Conservation (phyloP, 2,329 filamentous ascomycete species). For the Aspergillus puulaauensis region DNA sequence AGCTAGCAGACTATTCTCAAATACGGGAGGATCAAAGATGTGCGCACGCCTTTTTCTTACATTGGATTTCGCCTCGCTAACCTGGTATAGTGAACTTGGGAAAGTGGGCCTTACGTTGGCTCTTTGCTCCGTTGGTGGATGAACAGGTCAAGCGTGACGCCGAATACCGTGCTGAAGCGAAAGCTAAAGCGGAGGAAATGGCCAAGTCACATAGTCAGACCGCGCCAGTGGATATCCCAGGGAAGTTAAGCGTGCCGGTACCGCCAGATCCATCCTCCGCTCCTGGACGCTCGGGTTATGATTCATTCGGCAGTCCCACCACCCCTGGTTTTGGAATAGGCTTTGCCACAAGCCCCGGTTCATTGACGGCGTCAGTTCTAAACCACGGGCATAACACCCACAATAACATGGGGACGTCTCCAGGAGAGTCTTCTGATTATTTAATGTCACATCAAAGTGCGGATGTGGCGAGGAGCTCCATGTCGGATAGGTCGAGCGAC, state of each 20-base stretch:
- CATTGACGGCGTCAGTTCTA: conserved; percentile 33
- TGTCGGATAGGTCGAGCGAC: conserved; percentile 63
- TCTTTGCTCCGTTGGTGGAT: conserved; percentile 85
- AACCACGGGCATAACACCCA: conserved; percentile 20
- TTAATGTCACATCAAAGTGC: conserved; percentile 54
- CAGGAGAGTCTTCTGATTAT: conserved; percentile 33
- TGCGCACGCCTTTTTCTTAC: conserved; percentile 45
- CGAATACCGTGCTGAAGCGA: conserved; percentile 66
- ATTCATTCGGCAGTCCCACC: conserved; percentile 58
- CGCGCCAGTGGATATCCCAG: conserved; percentile 59
- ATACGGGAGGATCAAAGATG: conserved; percentile 93
- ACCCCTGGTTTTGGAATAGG: conserved; percentile 80
- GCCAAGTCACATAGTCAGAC: conserved; percentile 60
- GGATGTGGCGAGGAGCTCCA: conserved; percentile 48
- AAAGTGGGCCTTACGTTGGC: conserved; percentile 91
- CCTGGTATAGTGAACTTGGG: conserved; percentile 75
- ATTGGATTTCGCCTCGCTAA: not conserved
- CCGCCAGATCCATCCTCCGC: conserved; percentile 40
- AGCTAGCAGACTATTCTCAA: conserved; percentile 69
- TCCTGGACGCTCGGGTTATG: conserved; percentile 60
- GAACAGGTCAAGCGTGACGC: conserved; percentile 86
- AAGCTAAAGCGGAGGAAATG: conserved; percentile 62
- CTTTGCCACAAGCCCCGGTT: conserved; percentile 64
- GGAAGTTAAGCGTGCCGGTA: conserved; percentile 30
- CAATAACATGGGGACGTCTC: conserved; percentile 34